Conservation (phyloP, 306 rosid species). For the Medicago truncatula region DNA sequence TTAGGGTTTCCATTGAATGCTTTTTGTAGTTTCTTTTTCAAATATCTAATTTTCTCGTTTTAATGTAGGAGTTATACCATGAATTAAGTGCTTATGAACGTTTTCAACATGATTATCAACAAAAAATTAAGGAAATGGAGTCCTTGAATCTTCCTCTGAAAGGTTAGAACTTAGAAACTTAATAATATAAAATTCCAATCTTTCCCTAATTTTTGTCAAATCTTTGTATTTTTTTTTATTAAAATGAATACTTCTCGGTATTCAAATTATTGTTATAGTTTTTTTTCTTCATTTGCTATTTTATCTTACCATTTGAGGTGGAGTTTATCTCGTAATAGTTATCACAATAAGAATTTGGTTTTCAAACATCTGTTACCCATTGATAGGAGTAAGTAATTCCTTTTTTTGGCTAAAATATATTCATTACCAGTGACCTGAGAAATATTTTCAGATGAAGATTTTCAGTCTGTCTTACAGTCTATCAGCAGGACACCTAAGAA, state of each 20-base stretch:
- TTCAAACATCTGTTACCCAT: slow-evolving; percentile 19
- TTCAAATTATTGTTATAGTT: background rate
- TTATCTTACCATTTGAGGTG: slow-evolving; percentile 27
- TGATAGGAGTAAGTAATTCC: background rate
- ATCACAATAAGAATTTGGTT: slow-evolving; percentile 17
- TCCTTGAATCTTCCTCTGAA: slow-evolving; percentile 70
- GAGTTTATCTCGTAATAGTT: background rate
- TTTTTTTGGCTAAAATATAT: slow-evolving; percentile 2
- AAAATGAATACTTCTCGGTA: background rate
- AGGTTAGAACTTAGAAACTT: slow-evolving; percentile 69
- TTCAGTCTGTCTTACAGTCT: slow-evolving; percentile 16
- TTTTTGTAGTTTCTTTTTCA: slow-evolving; percentile 12
- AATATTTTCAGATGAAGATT: slow-evolving; percentile 26
- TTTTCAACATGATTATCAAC: slow-evolving; percentile 86
- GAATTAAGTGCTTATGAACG: slow-evolving; percentile 74
- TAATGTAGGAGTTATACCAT: slow-evolving; percentile 80
- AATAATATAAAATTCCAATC: background rate
- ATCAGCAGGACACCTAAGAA: slow-evolving; percentile 26
- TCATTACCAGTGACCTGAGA: slow-evolving; percentile 18
- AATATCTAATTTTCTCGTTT: slow-evolving; percentile 37
- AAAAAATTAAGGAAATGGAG: slow-evolving; percentile 74
- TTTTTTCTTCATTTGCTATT: background rate
- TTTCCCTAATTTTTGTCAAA: slow-evolving; percentile 1
- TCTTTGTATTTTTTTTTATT: background rate
- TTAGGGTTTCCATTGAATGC: slow-evolving; percentile 14